Base-by-base conservation (phyloP, 345 rosid genomes). In the Eucalyptus caleyi region DNA sequence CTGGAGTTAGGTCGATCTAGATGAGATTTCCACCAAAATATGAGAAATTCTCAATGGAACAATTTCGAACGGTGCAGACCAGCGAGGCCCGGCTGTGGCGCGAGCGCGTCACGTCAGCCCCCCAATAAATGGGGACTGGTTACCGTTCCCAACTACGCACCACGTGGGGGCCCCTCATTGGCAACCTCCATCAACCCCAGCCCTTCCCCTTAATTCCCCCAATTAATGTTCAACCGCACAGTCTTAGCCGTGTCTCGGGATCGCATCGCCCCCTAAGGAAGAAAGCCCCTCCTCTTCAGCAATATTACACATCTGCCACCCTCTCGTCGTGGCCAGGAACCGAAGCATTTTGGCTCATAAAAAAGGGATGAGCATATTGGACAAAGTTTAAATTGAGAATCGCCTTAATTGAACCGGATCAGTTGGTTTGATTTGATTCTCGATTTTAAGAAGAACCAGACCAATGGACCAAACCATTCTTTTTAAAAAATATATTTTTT, bases 401-500 rank as follows among this genome's bases (percentile, higher is more conserved):
- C 1, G 2, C 26, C 0, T 18, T 2, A 7, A 53, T 53, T 0
- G 10, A 10, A 53, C 10, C 0, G 9, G 4, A 53, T 8, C 0
- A 19, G 0, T 0, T 19, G 24, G 2, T 53, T 8, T 8, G 2
- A 1, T 21, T 0, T 0, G 1, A 53, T 53, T 21, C 59, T 7
- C 0, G 2, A 19, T 53, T 53, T 53, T 2, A 0, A 4, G 59
- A 53, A 8, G 2, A 53, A 53, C 1, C 1, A 0, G 2, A 53
- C 2, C 4, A 53, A 19, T 53, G 10, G 10, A 53, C 4, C 10
- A 53, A 53, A 53, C 1, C 5, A 53, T 1, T 53, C 59, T 19
- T 53, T 51, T 53, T 18, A 7, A 18, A 18, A 51, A 15, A 45
- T 9, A 47, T 51, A 18, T 51, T 1, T 49, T 51, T 51, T 18